Evolutionary conservation across 1,139 yeast genomes (phyloP), one percentile per base, ranked within the genome.

Genomic region (Scheffersomyces lignicola): DNA sequence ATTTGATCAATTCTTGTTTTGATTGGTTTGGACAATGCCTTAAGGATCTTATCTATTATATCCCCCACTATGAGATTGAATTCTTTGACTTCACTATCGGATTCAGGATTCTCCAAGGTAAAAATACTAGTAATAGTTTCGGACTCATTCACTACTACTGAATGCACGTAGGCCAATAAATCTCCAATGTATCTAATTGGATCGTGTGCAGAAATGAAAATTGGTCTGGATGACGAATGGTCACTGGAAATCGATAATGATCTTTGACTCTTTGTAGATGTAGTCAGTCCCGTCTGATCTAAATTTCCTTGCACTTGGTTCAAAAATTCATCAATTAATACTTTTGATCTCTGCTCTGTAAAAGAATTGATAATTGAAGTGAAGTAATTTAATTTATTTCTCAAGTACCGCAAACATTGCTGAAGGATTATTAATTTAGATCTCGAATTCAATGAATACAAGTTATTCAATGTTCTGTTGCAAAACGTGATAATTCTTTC

Each of bases 131-230:
- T 72, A 11, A 92, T 72, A 24, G 83, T 72, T 53, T 94, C 98
- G 24, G 80, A 73, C 56, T 94, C 98, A 56, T 87, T 86, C 4
- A 89, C 95, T 23, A 90, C 81, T n/a, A 88, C 74, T 0, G 94
- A 78, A 52, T 94, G 97, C 10, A 90, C 73, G 64, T 87, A 86
- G 1, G 98, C 98, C 31, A 92, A 63, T 21, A 92, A 73, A 55
- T 89, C 97, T 18, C 97, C 96, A 13, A 87, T 72, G 47, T 81
- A 89, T 39, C 96, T 69, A 13, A 80, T 66, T 2, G 96, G 87
- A 56, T 92, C 97, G 54, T 83, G 86, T 0, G 90, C 83, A 8
- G 83, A 75, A 33, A 83, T 62, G 31, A 77, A 73, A 15, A 87
- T 66, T 2, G 90, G 85, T 41, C 79, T 61, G 40, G 39, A 43